Base-by-base conservation (phyloP, 768 basidiomycete genomes). In the Russula olivacea region DNA sequence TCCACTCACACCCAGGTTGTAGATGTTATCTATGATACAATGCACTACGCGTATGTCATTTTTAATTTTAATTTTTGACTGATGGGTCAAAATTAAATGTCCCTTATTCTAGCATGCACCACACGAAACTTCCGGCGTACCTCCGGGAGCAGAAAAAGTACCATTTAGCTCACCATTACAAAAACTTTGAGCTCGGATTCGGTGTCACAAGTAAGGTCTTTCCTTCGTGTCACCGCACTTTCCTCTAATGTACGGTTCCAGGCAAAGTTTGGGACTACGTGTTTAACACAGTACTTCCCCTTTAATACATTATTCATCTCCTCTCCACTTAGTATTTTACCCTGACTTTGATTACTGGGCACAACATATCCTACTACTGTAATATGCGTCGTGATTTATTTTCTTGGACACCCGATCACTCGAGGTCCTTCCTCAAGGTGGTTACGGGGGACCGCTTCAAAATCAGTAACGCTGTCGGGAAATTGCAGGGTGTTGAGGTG, bases 121-220 rank as follows among this genome's bases (percentile, higher is more conserved):
- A 97, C 76, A 88, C 90, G 3, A 84, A 79, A 68, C 83, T 96
- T 25, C 93, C 93, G 3, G 77, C 85, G 40, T 97, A 98, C 76
- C 73, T 98, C 76, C 81, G 81, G 61, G 88, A 93, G 72, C 89
- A 91, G 89, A 99, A 99, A 80, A 91, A 91, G 72, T 98, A 98
- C 72, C 97, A 99, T 70, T 83, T 99, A 66, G 94, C 93, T 8
- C 95, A 98, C 71, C 96, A 98, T 74, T 97, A 96, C 80, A 97
- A 97, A 76, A 96, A 97, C 78, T 96, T 93, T 73, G 93, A 97
- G 71, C 88, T 98, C 49, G 95, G 94, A 19, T 98, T 95, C 71
- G 95, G 96, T 36, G 95, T 98, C 12, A 98, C 95, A 8, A 93
- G 91, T 89, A 69, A 57, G 84, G 76, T 15, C 41, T 43, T 67